Evolutionary conservation across 345 rosid species (phyloP), one percentile per base, ranked within the genome.

Genomic region (Aegle marmelos): DNA sequence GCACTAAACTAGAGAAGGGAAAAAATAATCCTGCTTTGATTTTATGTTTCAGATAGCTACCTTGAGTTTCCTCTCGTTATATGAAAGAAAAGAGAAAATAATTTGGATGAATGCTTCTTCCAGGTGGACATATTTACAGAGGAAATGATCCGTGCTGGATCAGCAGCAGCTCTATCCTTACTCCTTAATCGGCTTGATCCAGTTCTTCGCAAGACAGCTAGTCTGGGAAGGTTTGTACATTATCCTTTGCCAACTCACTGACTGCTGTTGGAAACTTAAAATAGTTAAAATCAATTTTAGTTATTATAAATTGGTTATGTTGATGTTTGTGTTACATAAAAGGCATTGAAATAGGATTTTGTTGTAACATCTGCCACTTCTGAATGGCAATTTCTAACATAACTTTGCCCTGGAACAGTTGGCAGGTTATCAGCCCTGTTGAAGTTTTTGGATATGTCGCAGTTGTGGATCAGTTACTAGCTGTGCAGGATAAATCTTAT

Each of bases 351-450:
- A 45, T 66, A 45, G 56, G 53, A 70, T 60, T 77, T 34, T 53
- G 56, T 31, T 67, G 33, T 25, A 58, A 8, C 56, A 60, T 27
- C 22, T 37, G 64, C 54, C 68, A 45, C 79, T 73, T 79, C 68
- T n/a, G 62, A 25, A 76, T 74, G 50, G 74, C 69, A 59, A 79
- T 79, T 77, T 69, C 74, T 84, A 50, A 82, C 65, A 83, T 73
- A 70, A 60, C 66, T 83, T 39, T 84, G 78, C 81, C 73, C 79
- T 85, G 77, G 75, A 78, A 82, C 94, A 96, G 99, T 79, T 96
- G 99, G 99, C 99, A 96, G 89, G 97, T 96, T 79, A 96, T 94
- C 72, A 94, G 99, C 80, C 97, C 99, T 10, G 91, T 89, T 79
- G 98, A 96, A 83, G 97, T 84, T 67, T 87, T 87, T 27, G 99